Conservation (phyloP, 345 rosid genomes). For the Lepidium didymum region DNA sequence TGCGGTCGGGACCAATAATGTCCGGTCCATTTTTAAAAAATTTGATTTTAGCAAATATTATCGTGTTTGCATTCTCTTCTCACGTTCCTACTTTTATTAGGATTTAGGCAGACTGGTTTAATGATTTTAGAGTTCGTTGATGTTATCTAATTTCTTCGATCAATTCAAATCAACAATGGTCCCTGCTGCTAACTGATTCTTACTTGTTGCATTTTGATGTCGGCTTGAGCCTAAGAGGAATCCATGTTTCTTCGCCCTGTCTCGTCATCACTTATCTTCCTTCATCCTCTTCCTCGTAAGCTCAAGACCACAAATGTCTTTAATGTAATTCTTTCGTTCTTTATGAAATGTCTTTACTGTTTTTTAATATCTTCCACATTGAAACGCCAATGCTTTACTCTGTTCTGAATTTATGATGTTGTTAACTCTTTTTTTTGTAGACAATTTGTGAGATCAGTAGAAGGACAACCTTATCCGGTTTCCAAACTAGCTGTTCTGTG, state of each 20-base stretch:
- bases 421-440: constrained; percentile 15
- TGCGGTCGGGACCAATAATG: no score
- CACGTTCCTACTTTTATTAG: no score
- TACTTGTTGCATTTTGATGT: neutral
- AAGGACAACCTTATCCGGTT: constrained; percentile 19
- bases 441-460: constrained; percentile 27
- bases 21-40: no score
- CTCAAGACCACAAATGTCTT: constrained; percentile 13
- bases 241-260: constrained; percentile 31
- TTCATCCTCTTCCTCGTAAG: constrained; percentile 25
- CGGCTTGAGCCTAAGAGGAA: neutral
- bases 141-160: no score
- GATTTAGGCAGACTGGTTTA: no score
- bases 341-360: no score
- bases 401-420: neutral
- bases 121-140: no score
- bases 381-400: neutral
- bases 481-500: constrained; percentile 17
- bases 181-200: neutral
- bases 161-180: no score
- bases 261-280: constrained; percentile 28
- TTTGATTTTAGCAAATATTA: no score
- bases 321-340: constrained; percentile 21
- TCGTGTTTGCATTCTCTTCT: no score
- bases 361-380: neutral